A percentile compares a stretch with the other conserved stretches of the same genome.
phyloP scores from a whole-genome alignment of 73 alveolate species.

The Paraurostyla sp. region DNA sequence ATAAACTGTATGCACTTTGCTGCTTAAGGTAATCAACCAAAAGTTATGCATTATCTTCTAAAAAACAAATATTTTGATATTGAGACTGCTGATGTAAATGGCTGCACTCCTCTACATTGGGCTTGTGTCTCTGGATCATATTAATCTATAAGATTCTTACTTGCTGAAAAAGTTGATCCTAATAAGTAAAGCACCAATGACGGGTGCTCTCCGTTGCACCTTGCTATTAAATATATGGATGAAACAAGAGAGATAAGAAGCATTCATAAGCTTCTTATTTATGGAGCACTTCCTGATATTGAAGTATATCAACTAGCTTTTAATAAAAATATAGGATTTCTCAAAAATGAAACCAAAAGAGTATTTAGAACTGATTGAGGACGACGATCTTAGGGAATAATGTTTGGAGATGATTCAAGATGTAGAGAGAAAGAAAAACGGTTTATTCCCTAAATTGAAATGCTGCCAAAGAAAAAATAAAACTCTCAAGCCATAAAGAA shows the following conservation, averaged over 20 bases:
- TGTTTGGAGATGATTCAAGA: neutral
- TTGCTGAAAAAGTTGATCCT: slow-evolving; percentile 35
- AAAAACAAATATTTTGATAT: neutral
- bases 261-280: slow-evolving; percentile 43
- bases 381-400: neutral
- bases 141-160: slow-evolving; percentile 69
- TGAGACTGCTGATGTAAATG: slow-evolving; percentile 39
- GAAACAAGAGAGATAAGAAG: slow-evolving; percentile 44
- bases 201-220: slow-evolving; percentile 56
- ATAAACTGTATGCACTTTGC: slow-evolving; percentile 68
- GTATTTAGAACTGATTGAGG: slow-evolving; percentile 30
- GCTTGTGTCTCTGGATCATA: slow-evolving; percentile 61
- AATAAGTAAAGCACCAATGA: neutral
- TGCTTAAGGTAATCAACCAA: slow-evolving; percentile 72
- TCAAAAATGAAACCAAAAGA: neutral
- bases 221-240: slow-evolving; percentile 61
- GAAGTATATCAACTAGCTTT: neutral
- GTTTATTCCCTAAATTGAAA: neutral
- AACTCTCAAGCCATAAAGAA: neutral
- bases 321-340: neutral
- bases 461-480: neutral
- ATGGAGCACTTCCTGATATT: slow-evolving; percentile 61
- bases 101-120: slow-evolving; percentile 75
- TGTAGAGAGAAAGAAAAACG: neutral
- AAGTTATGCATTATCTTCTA: slow-evolving; percentile 19